These are phyloP conservation scores for Alternaria arborescens DNA, from an alignment of 2,329 filamentous ascomycete species.

Conservation along the genomic window DNA sequence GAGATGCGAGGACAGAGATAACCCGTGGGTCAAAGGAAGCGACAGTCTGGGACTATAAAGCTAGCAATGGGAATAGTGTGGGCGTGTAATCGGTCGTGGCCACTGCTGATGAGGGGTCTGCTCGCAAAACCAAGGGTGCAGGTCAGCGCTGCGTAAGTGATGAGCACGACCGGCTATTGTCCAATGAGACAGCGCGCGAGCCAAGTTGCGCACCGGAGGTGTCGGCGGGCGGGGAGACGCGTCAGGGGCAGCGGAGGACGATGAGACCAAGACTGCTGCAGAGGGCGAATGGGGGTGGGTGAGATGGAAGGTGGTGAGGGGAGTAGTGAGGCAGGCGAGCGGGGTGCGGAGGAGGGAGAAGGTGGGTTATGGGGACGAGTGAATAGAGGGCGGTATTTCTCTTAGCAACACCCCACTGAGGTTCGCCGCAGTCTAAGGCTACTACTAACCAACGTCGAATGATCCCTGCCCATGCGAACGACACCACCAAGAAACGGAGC, in stretches of 20 bases:
- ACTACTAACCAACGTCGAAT: conserved; percentile 29
- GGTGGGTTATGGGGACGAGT: conserved; percentile 23
- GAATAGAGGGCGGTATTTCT: conserved; percentile 37
- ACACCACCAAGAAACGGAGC: conserved; percentile 30
- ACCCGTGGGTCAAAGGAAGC: conserved; percentile 11
- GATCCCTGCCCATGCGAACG: conserved; percentile 34
- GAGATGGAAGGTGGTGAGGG: conserved; percentile 10
- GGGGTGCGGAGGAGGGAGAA: conserved; percentile 25
- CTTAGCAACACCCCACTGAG: conserved; percentile 36
- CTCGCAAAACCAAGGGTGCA: conserved; percentile 17
- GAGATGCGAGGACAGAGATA: conserved; percentile 13
- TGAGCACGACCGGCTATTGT: conserved; percentile 13
- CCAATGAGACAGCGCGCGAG: conserved; percentile 21
- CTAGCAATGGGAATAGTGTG: conserved; percentile 7
- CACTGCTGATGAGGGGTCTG: conserved; percentile 22
- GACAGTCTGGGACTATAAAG: conserved; percentile 17
- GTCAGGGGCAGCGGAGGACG: conserved; percentile 12
- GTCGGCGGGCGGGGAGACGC: conserved; percentile 22
- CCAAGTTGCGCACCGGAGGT: conserved; percentile 16
- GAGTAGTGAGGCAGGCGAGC: conserved; percentile 5
- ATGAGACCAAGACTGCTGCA: conserved; percentile 7
- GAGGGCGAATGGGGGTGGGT: conserved; percentile 9
- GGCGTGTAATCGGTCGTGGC: conserved; percentile 17
- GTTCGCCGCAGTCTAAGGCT: conserved; percentile 28
- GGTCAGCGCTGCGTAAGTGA: conserved; percentile 16